Evolutionary conservation across 257 asterid species (phyloP).

Genomic region (Perilla frutescens): DNA sequence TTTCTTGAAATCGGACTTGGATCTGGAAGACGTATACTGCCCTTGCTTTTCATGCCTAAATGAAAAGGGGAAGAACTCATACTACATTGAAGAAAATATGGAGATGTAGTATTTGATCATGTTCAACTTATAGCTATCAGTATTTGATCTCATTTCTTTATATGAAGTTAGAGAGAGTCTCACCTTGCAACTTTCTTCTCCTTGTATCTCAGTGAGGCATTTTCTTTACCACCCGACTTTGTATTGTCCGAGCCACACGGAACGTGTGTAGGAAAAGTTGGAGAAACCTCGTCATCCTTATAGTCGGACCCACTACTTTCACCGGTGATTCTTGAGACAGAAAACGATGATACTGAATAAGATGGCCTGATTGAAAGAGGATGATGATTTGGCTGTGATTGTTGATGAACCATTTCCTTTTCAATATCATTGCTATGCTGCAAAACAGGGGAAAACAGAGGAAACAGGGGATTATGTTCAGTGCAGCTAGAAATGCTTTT

Average conservation of each 20-base stretch:
- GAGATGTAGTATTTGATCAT: too few species aligned
- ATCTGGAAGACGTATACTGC: conserved; percentile 40
- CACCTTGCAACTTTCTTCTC: conserved; percentile 62
- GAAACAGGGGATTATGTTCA: too few species aligned
- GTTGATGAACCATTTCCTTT: conserved; percentile 18
- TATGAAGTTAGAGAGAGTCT: not conserved
- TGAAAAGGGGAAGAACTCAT: not conserved
- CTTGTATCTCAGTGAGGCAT: conserved; percentile 42
- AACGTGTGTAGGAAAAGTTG: conserved; percentile 33
- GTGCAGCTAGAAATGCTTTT: not conserved
- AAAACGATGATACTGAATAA: conserved; percentile 40
- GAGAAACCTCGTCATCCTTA: conserved; percentile 47
- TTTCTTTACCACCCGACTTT: conserved; percentile 28
- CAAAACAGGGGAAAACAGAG: not conserved
- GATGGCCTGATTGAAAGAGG: conserved; percentile 34
- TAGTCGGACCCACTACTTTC: conserved; percentile 55
- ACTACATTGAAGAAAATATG: too few species aligned
- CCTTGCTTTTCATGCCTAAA: conserved; percentile 59
- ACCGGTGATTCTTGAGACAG: conserved; percentile 50
- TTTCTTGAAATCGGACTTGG: conserved; percentile 50
- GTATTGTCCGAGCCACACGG: not conserved
- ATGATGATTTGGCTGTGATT: conserved; percentile 4
- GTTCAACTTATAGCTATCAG: too few species aligned
- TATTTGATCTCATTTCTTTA: too few species aligned
- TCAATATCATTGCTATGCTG: conserved; percentile 35